Evolutionary conservation across 208 protist species (phyloP), one percentile per base, ranked within the genome.

Genomic region (Zelonia costaricensis): DNA sequence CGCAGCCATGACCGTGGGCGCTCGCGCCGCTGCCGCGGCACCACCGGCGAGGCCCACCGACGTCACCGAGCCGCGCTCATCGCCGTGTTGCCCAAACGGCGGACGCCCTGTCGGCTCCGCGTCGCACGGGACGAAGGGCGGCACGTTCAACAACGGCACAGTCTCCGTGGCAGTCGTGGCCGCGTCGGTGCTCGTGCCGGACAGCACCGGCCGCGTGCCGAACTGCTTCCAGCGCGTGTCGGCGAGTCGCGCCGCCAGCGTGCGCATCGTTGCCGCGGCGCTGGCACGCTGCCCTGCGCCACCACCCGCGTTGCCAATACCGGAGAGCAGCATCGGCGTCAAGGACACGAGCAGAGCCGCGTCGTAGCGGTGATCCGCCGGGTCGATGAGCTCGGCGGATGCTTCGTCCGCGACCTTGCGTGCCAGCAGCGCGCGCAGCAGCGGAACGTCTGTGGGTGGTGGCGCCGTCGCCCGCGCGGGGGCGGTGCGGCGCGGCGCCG

Each of bases 251-350:
- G 38, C 58, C 15, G 33, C 12, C 33, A 73, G 25, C 27, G 35
- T 28, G 5, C 43, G 59, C 66, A 73, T 66, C 18, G 44, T 56
- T 35, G 40, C n/a, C 35, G 31, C 15, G 3, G 61, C n/a, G 8
- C 46, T 31, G 27, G 35, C 22, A 22, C 59, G 28, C 28, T 20
- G 8, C 25, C 15, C 39, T n/a, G n/a, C 16, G 27, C 48, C 46
- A 9, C 23, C 53, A 4, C 75, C 56, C 39, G 22, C 51, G 46
- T 68, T 58, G 33, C 36, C 57, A n/a, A 35, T 42, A 2, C 64
- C 51, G 2, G 76, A 77, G 20, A 93, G 72, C 62, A 80, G 70
- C 86, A 93, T 93, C 2, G 83, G 86, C 6, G 82, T 93, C 64
- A 90, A 71, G 35, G 80, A 64, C n/a, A 93, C 40, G 16, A 90